These are phyloP conservation scores for Recurvomyces mirabilis DNA, from an alignment of 495 filamentous ascomycete species.

Conservation along the genomic window DNA sequence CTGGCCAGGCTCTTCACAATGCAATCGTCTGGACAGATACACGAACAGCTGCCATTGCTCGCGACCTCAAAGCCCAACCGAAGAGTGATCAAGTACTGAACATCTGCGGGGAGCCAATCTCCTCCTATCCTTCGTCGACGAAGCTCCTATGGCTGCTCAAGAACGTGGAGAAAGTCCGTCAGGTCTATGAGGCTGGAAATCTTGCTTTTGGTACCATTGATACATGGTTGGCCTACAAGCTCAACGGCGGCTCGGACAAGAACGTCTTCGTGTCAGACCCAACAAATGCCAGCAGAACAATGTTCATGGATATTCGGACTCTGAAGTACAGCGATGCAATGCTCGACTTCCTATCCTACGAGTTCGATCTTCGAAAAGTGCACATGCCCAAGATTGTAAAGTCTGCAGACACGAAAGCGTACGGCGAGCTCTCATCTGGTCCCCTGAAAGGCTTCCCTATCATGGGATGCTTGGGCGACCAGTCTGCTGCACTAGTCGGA, in stretches of 20 bases:
- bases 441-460: constrained; percentile 66
- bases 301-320: constrained; percentile 91
- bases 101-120: constrained; percentile 79
- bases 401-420: constrained; percentile 66
- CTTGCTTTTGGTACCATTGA: constrained; percentile 91
- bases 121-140: constrained; percentile 85
- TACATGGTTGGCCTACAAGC: constrained; percentile 79
- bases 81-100: constrained; percentile 59
- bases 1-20: constrained; percentile 76
- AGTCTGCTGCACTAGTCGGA: constrained; percentile 84
- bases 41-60: constrained; percentile 64
- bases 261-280: constrained; percentile 73
- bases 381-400: constrained; percentile 76
- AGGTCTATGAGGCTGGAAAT: constrained; percentile 69
- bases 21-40: constrained; percentile 95
- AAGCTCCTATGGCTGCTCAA: constrained; percentile 79
- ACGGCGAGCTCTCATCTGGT: constrained; percentile 57
- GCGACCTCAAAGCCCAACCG: constrained; percentile 58
- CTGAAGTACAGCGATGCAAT: constrained; percentile 75
- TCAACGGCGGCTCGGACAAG: constrained; percentile 70
- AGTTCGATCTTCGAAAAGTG: constrained; percentile 62
- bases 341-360: constrained; percentile 60
- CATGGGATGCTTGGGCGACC: constrained; percentile 81
- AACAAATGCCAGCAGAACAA: constrained; percentile 86
- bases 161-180: constrained; percentile 57